These are phyloP conservation scores for Ogataea hybrid DNA, from an alignment of 1,139 yeast genomes.

Conservation along the genomic window DNA sequence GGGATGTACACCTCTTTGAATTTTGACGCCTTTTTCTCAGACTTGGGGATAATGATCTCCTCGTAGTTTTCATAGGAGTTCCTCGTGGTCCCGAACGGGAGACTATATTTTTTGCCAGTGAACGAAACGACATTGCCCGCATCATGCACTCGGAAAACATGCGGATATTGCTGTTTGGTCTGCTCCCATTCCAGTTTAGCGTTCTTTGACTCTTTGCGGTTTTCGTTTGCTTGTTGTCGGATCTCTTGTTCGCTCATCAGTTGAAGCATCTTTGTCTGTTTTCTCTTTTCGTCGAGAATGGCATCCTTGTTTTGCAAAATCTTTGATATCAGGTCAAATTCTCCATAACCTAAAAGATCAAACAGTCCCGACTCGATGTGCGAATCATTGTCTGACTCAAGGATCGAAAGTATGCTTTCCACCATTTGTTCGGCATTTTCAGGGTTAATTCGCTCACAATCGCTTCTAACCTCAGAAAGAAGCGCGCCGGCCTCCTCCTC, in stretches of 20 bases:
- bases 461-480: constrained; percentile 9
- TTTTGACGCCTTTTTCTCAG: constrained; percentile 47
- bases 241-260: constrained; percentile 58
- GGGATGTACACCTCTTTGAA: constrained; percentile 55
- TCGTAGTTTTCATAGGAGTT: constrained; percentile 61
- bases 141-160: constrained; percentile 75
- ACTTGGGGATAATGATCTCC: constrained; percentile 79
- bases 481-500: constrained; percentile 21
- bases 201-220: constrained; percentile 50
- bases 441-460: constrained; percentile 35
- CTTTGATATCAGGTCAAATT: constrained; percentile 71
- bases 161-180: constrained; percentile 66
- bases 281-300: constrained; percentile 19
- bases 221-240: constrained; percentile 54
- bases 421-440: constrained; percentile 21
- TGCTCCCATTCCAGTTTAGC: constrained; percentile 48
- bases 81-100: constrained; percentile 83
- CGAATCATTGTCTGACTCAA: constrained; percentile 43
- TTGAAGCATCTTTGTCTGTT: constrained; percentile 13
- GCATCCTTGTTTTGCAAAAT: constrained; percentile 52
- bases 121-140: constrained; percentile 69
- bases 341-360: constrained; percentile 82
- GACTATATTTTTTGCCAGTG: constrained; percentile 73
- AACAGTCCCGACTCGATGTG: constrained; percentile 66
- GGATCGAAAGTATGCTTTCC: constrained; percentile 29